Conservation (phyloP, 176 grass and related monocot genomes). For the Musa acuminata region DNA sequence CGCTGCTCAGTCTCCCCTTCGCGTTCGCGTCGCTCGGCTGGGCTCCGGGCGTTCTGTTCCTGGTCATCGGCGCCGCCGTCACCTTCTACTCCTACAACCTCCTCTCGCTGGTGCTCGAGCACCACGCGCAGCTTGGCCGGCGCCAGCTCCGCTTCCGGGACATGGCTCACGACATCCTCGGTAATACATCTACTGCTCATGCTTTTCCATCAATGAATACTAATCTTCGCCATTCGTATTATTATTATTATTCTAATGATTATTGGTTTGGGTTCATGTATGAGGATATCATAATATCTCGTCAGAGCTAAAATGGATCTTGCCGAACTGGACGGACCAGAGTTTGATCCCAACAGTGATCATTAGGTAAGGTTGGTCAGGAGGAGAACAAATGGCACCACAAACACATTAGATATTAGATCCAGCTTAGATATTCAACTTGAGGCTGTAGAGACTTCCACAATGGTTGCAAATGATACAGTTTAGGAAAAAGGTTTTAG, state of each 20-base stretch:
- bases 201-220: not conserved
- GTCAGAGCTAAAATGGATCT: too few relatives aligned
- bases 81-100: constrained; percentile 99
- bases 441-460: not conserved
- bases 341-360: too few relatives aligned
- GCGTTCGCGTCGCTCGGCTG: constrained; percentile 78
- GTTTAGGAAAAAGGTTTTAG: not conserved
- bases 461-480: not conserved
- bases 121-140: constrained; percentile 63
- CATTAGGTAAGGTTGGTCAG: too few relatives aligned
- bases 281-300: too few relatives aligned
- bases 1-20: constrained; percentile 83
- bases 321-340: too few relatives aligned
- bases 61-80: constrained; percentile 49
- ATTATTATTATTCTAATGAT: too few relatives aligned
- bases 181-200: constrained; percentile 16
- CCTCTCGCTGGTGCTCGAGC: constrained; percentile 83
- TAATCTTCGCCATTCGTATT: too few relatives aligned
- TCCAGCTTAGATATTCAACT: not conserved
- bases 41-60: constrained; percentile 47
- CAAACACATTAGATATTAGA: too few relatives aligned
- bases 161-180: constrained; percentile 85
- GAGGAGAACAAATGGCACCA: too few relatives aligned
- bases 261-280: too few relatives aligned
- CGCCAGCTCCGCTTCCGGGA: constrained; percentile 89